phyloP scores from a whole-genome alignment of 73 alveolate species.

The Paramecium octaurelia region DNA sequence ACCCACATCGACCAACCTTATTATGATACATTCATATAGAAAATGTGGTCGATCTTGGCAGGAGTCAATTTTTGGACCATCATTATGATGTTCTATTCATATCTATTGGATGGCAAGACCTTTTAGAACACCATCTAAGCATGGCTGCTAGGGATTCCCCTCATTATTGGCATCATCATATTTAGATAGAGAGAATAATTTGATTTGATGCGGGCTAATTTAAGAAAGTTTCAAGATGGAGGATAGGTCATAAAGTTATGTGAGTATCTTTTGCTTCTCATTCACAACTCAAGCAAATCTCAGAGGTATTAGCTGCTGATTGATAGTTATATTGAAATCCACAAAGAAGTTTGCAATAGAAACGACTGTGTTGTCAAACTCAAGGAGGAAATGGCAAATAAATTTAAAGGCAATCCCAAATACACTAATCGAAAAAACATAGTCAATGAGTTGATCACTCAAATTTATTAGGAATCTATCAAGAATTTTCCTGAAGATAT shows the following conservation, averaged over 20 bases:
- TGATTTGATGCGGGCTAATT: conserved; percentile 42
- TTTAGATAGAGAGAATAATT: not conserved
- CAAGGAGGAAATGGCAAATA: conserved; percentile 7
- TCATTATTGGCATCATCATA: conserved; percentile 2
- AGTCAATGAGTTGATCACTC: not conserved
- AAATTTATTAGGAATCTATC: not conserved
- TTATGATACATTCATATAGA: not conserved
- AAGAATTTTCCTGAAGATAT: not conserved
- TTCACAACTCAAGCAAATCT: not conserved
- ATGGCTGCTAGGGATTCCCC: conserved; percentile 58
- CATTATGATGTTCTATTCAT: conserved; percentile 41
- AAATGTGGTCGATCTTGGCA: not conserved
- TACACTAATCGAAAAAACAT: not conserved
- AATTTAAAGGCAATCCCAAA: not conserved
- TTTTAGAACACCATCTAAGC: conserved; percentile 27
- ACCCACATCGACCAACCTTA: not conserved
- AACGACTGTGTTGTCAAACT: not conserved
- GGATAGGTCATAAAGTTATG: not conserved
- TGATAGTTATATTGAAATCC: conserved; percentile 49
- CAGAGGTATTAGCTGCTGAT: not conserved
- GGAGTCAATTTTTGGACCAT: conserved; percentile 48
- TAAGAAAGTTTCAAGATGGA: not conserved
- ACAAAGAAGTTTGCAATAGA: conserved; percentile 19
- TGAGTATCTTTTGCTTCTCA: not conserved
- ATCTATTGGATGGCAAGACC: not conserved